Conservation (phyloP, 106 monocot species). For the Hemerocallis citrina region DNA sequence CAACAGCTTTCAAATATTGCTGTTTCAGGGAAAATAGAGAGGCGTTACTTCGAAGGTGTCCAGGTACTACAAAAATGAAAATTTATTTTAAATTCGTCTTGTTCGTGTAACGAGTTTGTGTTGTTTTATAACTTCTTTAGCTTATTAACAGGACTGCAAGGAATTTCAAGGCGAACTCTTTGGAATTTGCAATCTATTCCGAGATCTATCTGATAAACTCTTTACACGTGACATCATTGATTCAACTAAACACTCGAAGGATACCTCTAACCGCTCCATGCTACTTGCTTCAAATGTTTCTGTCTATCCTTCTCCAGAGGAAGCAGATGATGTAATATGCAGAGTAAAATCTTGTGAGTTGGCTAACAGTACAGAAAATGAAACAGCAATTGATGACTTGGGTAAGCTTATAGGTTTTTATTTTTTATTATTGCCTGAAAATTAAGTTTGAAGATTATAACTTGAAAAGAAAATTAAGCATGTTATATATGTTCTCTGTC, state of each 20-base stretch:
- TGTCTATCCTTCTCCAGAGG: constrained; percentile 8
- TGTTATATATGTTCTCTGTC: too few species aligned
- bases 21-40: constrained; percentile 91
- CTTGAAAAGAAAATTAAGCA: too few species aligned
- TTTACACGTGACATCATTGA: constrained; percentile 88
- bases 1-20: constrained; percentile 96
- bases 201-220: constrained; percentile 80
- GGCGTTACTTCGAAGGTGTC: constrained; percentile 92
- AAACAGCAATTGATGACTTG: constrained; percentile 23
- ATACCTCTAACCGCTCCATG: background rate
- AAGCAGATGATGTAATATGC: background rate
- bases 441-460: too few species aligned
- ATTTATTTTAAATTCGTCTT: background rate
- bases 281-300: constrained; percentile 7
- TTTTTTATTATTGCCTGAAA: background rate
- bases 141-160: constrained; percentile 65
- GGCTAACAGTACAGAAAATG: constrained; percentile 1
- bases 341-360: constrained; percentile 2
- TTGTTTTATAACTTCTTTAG: constrained; percentile 1
- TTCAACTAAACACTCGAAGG: constrained; percentile 10
- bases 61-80: constrained; percentile 40
- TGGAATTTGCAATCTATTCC: constrained; percentile 93
- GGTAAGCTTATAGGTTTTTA: constrained; percentile 27
- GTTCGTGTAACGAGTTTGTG: too few species aligned
- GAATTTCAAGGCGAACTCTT: constrained; percentile 93